Evolutionary conservation across 2,329 filamentous ascomycete species (phyloP), one percentile per base, ranked within the genome.

Genomic region (Setomelanomma holmii): DNA sequence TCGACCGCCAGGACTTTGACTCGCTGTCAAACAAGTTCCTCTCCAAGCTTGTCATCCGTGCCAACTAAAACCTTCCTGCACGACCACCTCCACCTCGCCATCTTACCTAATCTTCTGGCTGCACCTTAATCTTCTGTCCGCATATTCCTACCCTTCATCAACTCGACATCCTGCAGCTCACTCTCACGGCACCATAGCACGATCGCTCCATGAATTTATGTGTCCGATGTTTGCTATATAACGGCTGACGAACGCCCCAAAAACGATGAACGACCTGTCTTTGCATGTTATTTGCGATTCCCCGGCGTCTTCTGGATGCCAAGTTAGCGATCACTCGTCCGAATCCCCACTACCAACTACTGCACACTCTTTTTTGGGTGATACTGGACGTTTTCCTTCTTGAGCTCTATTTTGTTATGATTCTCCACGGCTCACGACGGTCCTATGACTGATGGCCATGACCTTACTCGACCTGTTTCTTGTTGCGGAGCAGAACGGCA

Each of bases 1-100:
- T 96, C 76, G 89, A 96, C 79, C 87, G 90, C 65, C 86, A 89
- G 67, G 91, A 98, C 80, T 98, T 97, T 73, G 93, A 98, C 80
- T 95, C 88, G 55, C 79, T 98, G 72, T 96, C 93, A 46, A 97
- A 96, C 82, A 98, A 97, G 82, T 97, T 98, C 81, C 80, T 97
- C 64, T 96, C 93, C 33, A 96, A 96, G 79, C 86, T 98, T 70
- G 93, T 97, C 74, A 96, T 97, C 76, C 91, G 93, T 67, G 90
- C 93, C 69, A 96, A 96, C 80, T 96, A 83, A 57, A 41, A 39
- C 40, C 16, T 40, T 33, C 4, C 5, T 5, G 34, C 22, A 27
- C 23, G 7, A 24, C 19, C 42, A 45, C 48, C 53, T 42, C 45
- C 42, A 44, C 36, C 38, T 58, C 50, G 38, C 23, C 53, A 60